Conservation (phyloP, 352 stramenopile genomes). For the Globisporangium nagaii region DNA sequence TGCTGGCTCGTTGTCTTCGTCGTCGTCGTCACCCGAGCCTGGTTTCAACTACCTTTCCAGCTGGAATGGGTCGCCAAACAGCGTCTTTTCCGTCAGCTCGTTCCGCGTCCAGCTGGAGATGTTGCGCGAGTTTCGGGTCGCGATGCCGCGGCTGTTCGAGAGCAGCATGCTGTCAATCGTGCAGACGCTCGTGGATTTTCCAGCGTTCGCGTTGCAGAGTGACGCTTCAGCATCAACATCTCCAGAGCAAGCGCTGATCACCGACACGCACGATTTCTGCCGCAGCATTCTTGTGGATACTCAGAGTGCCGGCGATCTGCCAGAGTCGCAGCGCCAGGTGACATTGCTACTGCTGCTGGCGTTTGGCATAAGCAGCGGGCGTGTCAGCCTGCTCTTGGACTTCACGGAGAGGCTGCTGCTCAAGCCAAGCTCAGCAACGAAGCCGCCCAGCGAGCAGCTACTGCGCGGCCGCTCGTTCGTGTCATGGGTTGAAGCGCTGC, state of each 20-base stretch:
- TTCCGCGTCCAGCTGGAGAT: constrained; percentile 70
- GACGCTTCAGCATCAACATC: constrained; percentile 9
- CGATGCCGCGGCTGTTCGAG: constrained; percentile 43
- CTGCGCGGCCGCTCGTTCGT: constrained; percentile 26
- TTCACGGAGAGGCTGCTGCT: constrained; percentile 31
- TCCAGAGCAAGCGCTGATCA: constrained; percentile 32
- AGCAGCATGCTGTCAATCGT: constrained; percentile 42
- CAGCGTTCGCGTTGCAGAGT: constrained; percentile 40
- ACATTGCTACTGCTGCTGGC: constrained; percentile 43
- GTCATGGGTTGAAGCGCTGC: constrained; percentile 31
- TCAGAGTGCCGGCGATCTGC: constrained; percentile 3
- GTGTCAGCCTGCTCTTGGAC: constrained; percentile 40
- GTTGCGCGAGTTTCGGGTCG: constrained; percentile 43
- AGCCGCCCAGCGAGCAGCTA: background rate
- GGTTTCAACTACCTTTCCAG: constrained; percentile 7
- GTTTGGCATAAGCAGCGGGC: constrained; percentile 53
- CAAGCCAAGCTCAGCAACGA: background rate
- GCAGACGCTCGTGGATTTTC: constrained; percentile 51
- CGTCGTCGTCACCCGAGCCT: background rate
- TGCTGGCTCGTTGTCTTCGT: background rate
- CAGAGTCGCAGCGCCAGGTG: constrained; percentile 22
- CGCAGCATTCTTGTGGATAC: constrained; percentile 22
- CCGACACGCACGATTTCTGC: constrained; percentile 49
- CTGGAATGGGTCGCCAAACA: constrained; percentile 15
- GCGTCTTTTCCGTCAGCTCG: constrained; percentile 45